Conservation (phyloP, 768 basidiomycete species). For the Dentipellis sp. region DNA sequence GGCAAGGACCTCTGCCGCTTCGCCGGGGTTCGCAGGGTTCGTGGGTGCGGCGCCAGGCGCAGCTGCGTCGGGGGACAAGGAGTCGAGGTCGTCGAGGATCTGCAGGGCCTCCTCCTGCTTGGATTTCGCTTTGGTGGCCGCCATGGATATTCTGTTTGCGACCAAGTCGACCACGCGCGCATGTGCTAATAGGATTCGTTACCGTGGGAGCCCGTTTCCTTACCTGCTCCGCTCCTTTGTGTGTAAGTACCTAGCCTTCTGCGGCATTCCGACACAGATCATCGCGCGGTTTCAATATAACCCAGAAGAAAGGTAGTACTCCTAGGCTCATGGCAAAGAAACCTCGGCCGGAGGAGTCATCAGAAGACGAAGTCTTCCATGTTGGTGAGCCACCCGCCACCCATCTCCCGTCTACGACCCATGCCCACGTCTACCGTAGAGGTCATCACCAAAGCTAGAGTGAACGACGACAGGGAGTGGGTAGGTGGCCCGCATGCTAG, state of each 20-base stretch:
- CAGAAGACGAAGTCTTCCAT: no score
- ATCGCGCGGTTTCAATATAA: no score
- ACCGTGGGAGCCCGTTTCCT: slow-evolving; percentile 17
- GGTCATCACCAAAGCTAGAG: slow-evolving; percentile 51
- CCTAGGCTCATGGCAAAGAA: no score
- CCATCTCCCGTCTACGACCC: no score
- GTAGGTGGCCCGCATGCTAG: background rate
- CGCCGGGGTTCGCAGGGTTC: slow-evolving; percentile 37
- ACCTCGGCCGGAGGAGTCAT: no score
- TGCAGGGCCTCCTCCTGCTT: slow-evolving; percentile 85
- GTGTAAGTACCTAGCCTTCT: no score
- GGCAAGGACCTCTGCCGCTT: slow-evolving; percentile 78
- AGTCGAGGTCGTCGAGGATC: slow-evolving; percentile 92
- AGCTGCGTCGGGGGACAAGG: slow-evolving; percentile 33
- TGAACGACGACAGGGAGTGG: slow-evolving; percentile 29
- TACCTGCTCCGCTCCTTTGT: no score
- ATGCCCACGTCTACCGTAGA: slow-evolving; percentile 37
- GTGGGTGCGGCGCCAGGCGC: slow-evolving; percentile 13
- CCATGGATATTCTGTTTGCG: background rate
- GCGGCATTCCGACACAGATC: no score
- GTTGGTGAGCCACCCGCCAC: no score
- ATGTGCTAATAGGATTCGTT: slow-evolving; percentile 14
- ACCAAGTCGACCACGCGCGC: background rate
- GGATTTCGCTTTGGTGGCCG: slow-evolving; percentile 46
- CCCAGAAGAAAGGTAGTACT: no score